Conservation (phyloP, 441 rosid species). For the Eutrema salsugineum region DNA sequence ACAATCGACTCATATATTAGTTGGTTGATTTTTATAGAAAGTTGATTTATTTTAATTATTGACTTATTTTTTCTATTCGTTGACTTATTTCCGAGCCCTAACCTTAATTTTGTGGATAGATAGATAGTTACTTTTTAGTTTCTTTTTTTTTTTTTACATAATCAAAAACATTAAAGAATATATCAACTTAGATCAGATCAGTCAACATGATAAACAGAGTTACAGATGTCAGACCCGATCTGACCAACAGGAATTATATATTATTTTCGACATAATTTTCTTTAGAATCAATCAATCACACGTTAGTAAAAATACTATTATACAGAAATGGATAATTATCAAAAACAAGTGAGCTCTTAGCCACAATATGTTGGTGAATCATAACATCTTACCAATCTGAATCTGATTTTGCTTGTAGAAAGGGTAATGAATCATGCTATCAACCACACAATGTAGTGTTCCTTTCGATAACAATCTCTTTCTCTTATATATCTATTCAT, state of each 20-base stretch:
- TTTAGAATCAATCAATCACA: not conserved
- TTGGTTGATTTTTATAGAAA: too few relatives aligned
- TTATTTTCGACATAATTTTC: not conserved
- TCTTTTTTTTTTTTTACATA: not conserved
- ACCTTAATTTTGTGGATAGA: not conserved
- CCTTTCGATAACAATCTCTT: not conserved
- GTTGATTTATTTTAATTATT: too few relatives aligned
- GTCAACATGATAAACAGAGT: not conserved
- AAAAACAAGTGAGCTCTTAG: not conserved
- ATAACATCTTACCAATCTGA: slow-evolving; percentile 1
- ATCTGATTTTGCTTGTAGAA: not conserved
- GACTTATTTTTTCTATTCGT: too few relatives aligned
- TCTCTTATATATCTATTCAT: not conserved
- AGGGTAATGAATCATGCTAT: slow-evolving; percentile 1
- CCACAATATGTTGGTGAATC: slow-evolving; percentile 8
- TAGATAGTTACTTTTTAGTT: not conserved
- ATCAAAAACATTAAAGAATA: not conserved
- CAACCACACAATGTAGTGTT: slow-evolving; percentile 11
- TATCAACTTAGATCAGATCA: not conserved
- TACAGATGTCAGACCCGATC: not conserved
- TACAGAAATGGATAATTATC: not conserved
- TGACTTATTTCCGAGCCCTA: too few relatives aligned
- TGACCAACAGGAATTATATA: not conserved
- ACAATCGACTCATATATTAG: too few relatives aligned
- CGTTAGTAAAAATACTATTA: not conserved